A percentile compares a stretch with the other conserved stretches of the same genome.
These are phyloP conservation scores for Symbiotaphrina buchneri DNA, from an alignment of 495 filamentous ascomycete species.

Conservation along the genomic window DNA sequence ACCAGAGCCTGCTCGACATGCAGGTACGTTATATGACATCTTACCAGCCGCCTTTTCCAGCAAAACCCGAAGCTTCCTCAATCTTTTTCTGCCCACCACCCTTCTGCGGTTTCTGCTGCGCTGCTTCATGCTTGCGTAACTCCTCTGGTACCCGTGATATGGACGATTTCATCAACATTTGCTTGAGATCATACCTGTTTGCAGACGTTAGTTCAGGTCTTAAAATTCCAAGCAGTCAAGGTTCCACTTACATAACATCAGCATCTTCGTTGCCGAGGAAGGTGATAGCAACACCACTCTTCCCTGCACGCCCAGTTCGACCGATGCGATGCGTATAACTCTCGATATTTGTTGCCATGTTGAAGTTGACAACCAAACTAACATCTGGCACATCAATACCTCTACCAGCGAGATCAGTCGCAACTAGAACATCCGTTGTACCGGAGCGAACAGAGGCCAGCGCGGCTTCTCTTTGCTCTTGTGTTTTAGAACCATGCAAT, in stretches of 20 bases:
- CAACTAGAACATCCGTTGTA: conserved; percentile 71
- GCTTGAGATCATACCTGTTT: conserved; percentile 56
- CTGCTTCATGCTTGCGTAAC: conserved; percentile 79
- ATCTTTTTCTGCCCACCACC: conserved; percentile 30
- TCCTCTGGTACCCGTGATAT: conserved; percentile 88
- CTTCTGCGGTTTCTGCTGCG: conserved; percentile 55
- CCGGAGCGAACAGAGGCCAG: conserved; percentile 69
- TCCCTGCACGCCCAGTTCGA: conserved; percentile 92
- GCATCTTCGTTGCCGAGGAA: conserved; percentile 86
- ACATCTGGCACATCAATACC: conserved; percentile 98
- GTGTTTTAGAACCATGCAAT: conserved; percentile 84
- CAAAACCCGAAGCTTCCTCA: conserved; percentile 34
- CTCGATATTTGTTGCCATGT: conserved; percentile 90
- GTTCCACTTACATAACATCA: conserved; percentile 58
- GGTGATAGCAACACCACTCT: conserved; percentile 91
- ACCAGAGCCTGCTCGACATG: too few relatives aligned
- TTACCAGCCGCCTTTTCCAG: conserved; percentile 30
- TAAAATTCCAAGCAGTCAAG: not conserved
- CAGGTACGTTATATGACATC: too few relatives aligned
- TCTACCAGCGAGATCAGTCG: conserved; percentile 86
- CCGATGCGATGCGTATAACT: conserved; percentile 95
- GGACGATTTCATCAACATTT: conserved; percentile 83
- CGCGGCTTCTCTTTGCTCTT: conserved; percentile 92
- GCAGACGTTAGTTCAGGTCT: conserved; percentile 9
- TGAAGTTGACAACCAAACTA: conserved; percentile 90